Evolutionary conservation across 768 basidiomycete genomes (phyloP), one percentile per base, ranked within the genome.

Genomic region (Botryobasidium botryosum): DNA sequence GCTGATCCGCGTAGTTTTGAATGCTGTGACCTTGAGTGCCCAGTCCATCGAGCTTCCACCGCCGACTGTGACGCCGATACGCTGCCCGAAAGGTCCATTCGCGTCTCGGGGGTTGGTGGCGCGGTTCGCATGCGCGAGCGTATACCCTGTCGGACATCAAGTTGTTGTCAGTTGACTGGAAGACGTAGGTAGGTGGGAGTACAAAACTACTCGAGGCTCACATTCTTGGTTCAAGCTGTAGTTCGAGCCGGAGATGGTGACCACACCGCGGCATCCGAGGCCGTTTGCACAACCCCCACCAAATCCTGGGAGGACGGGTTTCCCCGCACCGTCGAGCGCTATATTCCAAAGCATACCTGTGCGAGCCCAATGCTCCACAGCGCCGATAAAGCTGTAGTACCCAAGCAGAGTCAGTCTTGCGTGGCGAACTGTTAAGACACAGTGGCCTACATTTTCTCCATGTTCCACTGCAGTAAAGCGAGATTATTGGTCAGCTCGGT

Each of bases 381-480:
- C 43, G 5, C 55, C 54, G 17, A 55, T 51, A 40, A 47, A 78
- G 72, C 79, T 59, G 52, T 77, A 75, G 48, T 75, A 67, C 68
- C 77, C 72, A 49, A 77, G 74, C 77, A n/a, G n/a, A n/a, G n/a
- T n/a, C n/a, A n/a, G n/a, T n/a, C n/a, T n/a, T n/a, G n/a, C n/a
- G n/a, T n/a, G n/a, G n/a, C n/a, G n/a, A n/a, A n/a, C n/a, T n/a
- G n/a, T n/a, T n/a, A n/a, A n/a, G n/a, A n/a, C n/a, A n/a, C n/a
- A n/a, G n/a, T n/a, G n/a, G n/a, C n/a, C n/a, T n/a, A n/a, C 77
- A 79, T 68, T 83, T 83, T 58, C 82, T 75, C 51, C 82, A 78
- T 38, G 62, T 63, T 81, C 81, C 85, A 79, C 79, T 84, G 55
- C 82, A 76, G 7, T 69, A 69, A 12, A 77, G 75, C n/a, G 44